Evolutionary conservation across 129 eudicot genomes (phyloP).

Genomic region (Helianthus tuberosus): DNA sequence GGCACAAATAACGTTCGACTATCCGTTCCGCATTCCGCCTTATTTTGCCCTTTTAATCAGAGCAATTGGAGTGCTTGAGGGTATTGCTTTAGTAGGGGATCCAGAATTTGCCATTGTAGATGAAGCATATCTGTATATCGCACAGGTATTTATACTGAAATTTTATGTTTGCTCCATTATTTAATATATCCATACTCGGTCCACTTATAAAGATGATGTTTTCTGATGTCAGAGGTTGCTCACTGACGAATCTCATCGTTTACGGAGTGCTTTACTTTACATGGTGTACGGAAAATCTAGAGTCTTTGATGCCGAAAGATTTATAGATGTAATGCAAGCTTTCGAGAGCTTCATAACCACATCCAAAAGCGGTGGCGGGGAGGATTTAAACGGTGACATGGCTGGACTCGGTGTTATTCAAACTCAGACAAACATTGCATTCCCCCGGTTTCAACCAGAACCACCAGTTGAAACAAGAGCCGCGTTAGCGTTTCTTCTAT

Average conservation of each 20-base stretch:
- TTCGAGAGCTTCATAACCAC: slow-evolving; percentile 92
- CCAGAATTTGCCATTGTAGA: slow-evolving; percentile 98
- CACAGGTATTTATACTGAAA: slow-evolving; percentile 62
- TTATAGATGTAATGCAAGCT: slow-evolving; percentile 99
- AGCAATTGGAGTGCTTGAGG: slow-evolving; percentile 99
- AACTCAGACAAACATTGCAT: slow-evolving; percentile 43
- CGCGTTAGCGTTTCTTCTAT: slow-evolving; percentile 86
- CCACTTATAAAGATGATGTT: neutral
- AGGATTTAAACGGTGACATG: slow-evolving; percentile 81
- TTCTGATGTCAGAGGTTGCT: slow-evolving; percentile 72
- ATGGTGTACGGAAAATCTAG: slow-evolving; percentile 94
- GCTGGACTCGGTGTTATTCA: slow-evolving; percentile 90
- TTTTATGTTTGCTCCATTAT: neutral
- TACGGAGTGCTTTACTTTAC: slow-evolving; percentile 92
- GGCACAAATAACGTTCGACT: slow-evolving; percentile 97
- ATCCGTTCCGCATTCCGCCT: slow-evolving; percentile 98
- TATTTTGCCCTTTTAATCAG: slow-evolving; percentile 96
- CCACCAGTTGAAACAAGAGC: slow-evolving; percentile 89
- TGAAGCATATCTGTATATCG: slow-evolving; percentile 99
- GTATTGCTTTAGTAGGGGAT: slow-evolving; percentile 97
- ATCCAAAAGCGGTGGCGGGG: slow-evolving; percentile 99
- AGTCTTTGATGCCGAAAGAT: slow-evolving; percentile 95
- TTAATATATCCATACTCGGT: neutral
- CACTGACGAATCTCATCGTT: slow-evolving; percentile 98
- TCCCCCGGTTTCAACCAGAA: slow-evolving; percentile 47